phyloP scores from a whole-genome alignment of 495 filamentous ascomycete species.

The Saxispiralis lemnorum region DNA sequence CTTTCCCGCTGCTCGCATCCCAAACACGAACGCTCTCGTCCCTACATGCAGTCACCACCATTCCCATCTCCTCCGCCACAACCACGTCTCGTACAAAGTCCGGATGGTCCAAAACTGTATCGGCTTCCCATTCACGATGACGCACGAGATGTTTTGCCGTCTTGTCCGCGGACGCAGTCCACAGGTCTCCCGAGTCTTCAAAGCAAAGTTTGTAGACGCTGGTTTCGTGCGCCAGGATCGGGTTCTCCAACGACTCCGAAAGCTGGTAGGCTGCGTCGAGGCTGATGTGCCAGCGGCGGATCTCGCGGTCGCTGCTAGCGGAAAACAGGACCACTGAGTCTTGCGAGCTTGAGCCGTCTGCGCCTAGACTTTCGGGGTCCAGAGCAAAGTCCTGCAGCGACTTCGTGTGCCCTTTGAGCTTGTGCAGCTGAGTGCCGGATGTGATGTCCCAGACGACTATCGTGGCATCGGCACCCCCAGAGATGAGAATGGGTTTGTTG shows the following conservation, averaged over 20 bases:
- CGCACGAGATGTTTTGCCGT: constrained; percentile 58
- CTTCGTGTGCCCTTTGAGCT: constrained; percentile 60
- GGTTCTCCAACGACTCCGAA: constrained; percentile 22
- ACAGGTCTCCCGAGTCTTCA: constrained; percentile 54
- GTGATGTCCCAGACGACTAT: constrained; percentile 67
- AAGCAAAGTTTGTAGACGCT: constrained; percentile 65
- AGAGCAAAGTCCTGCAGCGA: constrained; percentile 58
- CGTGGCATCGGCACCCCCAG: constrained; percentile 70
- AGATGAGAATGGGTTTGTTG: constrained; percentile 53
- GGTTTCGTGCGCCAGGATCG: constrained; percentile 71
- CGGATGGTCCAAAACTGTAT: constrained; percentile 57
- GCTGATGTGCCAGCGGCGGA: constrained; percentile 51
- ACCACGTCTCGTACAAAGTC: constrained; percentile 78
- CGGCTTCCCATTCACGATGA: constrained; percentile 44
- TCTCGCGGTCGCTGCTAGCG: constrained; percentile 68
- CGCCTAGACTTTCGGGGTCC: constrained; percentile 37
- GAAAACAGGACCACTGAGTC: constrained; percentile 48
- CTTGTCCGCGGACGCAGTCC: constrained; percentile 80
- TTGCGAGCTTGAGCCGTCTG: constrained; percentile 1
- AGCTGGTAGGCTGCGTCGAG: constrained; percentile 10
- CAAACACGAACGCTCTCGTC: constrained; percentile 87
- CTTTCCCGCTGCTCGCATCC: constrained; percentile 56
- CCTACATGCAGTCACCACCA: constrained; percentile 76
- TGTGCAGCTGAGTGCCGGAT: constrained; percentile 49
- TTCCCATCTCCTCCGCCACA: constrained; percentile 49